A percentile compares a stretch with the other conserved stretches of the same genome.
Conservation (phyloP, 2,329 filamentous ascomycete species). For the Pseudocercospora pini-densiflorae region DNA sequence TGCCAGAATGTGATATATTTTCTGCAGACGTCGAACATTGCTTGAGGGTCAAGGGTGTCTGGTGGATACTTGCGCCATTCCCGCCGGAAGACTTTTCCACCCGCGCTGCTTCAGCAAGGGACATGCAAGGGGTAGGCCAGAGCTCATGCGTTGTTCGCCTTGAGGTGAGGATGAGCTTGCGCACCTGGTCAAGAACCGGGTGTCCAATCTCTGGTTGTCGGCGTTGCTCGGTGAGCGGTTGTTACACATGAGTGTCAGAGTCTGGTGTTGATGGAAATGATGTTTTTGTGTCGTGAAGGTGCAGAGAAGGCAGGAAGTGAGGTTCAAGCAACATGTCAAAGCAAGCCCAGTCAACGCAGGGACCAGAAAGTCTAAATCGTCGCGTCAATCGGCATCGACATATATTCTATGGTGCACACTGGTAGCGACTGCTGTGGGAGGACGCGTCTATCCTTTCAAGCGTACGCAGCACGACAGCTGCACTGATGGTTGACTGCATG, state of each 20-base stretch:
- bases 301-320: constrained; percentile 10
- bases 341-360: neutral
- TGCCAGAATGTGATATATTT: constrained; percentile 15
- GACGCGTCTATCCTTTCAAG: neutral
- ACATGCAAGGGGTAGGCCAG: constrained; percentile 7
- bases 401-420: neutral
- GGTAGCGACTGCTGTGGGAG: neutral
- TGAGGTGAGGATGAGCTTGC: constrained; percentile 15
- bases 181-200: constrained; percentile 14
- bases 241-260: neutral
- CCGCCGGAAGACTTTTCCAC: constrained; percentile 11
- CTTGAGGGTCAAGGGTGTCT: constrained; percentile 9
- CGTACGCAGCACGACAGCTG: neutral
- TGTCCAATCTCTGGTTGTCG: neutral
- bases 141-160: constrained; percentile 8
- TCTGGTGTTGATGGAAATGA: neutral
- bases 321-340: constrained; percentile 10
- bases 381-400: neutral
- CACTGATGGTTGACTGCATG: neutral
- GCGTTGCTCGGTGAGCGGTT: constrained; percentile 13
- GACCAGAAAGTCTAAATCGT: neutral
- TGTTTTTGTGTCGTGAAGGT: neutral
- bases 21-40: constrained; percentile 6
- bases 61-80: constrained; percentile 13
- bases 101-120: constrained; percentile 8